phyloP scores from a whole-genome alignment of 2,329 filamentous ascomycete genomes.

The Aspergillus persii region DNA sequence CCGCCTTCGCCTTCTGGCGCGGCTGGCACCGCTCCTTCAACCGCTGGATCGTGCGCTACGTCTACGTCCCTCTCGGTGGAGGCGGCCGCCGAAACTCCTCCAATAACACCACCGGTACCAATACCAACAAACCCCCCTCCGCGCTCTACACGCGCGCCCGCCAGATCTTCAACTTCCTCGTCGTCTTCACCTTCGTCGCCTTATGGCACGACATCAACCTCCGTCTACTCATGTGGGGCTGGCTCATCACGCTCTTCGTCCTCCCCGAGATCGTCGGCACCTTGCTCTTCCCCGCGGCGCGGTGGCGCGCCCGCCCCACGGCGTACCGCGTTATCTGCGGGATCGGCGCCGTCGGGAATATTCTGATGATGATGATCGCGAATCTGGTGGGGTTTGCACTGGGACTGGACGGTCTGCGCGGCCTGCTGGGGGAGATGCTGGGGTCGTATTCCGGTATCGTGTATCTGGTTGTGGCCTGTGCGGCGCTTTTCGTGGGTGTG shows the following conservation, averaged over 20 bases:
- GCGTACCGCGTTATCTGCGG: conserved; percentile 78
- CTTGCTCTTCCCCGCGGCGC: conserved; percentile 68
- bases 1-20: conserved; percentile 87
- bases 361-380: conserved; percentile 92
- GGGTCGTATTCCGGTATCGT: conserved; percentile 71
- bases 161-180: conserved; percentile 71
- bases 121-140: conserved; percentile 31
- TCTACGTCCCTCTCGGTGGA: conserved; percentile 89
- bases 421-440: conserved; percentile 71
- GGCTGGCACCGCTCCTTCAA: conserved; percentile 96
- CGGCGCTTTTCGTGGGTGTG: conserved; percentile 75
- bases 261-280: conserved; percentile 77
- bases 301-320: conserved; percentile 68
- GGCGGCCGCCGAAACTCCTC: conserved; percentile 33
- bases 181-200: conserved; percentile 94
- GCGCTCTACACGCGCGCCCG: conserved; percentile 49
- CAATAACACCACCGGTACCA: neutral
- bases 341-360: conserved; percentile 75
- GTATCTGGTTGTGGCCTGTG: conserved; percentile 71
- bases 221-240: conserved; percentile 88
- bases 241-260: conserved; percentile 93
- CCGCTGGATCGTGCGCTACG: conserved; percentile 88
- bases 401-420: conserved; percentile 81
- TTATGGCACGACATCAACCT: conserved; percentile 98
- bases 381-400: conserved; percentile 95